Base-by-base conservation (phyloP, 305 asterid genomes). In the Rubia balearica region DNA sequence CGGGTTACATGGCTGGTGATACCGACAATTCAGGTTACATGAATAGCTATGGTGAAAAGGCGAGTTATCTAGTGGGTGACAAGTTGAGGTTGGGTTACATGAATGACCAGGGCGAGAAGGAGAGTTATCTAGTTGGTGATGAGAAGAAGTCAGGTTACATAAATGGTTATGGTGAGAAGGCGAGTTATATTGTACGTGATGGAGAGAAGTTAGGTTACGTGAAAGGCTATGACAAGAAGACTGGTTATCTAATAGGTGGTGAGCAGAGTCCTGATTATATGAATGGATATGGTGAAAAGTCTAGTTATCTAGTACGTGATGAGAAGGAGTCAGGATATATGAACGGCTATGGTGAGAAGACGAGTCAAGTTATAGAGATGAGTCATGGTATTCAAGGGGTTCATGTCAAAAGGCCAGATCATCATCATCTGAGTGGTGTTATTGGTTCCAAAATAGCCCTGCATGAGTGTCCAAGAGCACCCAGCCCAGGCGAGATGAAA, bases 401-500 rank as follows among this genome's bases (percentile, higher is more conserved):
- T 49, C 57, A 49, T 49, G 17, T 4, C 57, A 49, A 49, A 51
- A 17, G 9, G 57, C 4, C 57, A 0, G 19, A 21, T 51, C 19
- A 49, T 5, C 17, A 14, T 16, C 21, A 14, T 49, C 21, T 4
- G 14, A 49, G 56, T 49, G 56, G 56, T 49, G 17, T 49, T 4
- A 49, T 49, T 49, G 56, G 56, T 21, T 49, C 30, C 30, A 56
- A 56, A 7, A 56, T 21, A 21, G 62, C 88, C 3, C 1, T 89
- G 36, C 27, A 21, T 2, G 94, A 89, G 48, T 89, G 94, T 73
- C 90, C 87, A 73, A 40, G 89, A 4, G 78, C 88, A 0, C 89
- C 94, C 0, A 86, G 86, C 76, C 71, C 71, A 0, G 89, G 89
- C 13, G 96, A 87, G 86, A 81, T 83, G 22, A 89, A 89, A 75